Conservation (phyloP, 1,139 yeast species). For the Hemisphaericaspora subhashii region DNA sequence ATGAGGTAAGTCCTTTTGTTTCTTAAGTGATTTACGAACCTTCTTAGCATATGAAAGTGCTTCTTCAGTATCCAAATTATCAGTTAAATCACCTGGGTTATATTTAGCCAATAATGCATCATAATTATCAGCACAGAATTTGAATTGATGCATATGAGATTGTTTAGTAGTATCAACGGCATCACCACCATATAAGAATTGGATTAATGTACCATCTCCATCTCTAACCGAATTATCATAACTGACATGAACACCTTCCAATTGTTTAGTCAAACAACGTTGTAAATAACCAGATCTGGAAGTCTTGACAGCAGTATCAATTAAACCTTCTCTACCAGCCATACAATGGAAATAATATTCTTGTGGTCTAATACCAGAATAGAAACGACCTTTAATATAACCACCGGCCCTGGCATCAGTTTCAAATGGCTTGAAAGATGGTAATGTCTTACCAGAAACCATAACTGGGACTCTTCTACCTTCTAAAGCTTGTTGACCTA, state of each 20-base stretch:
- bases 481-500: slow-evolving; percentile 98
- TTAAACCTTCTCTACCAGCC: slow-evolving; percentile 99
- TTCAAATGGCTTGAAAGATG: slow-evolving; percentile 94
- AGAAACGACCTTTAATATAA: slow-evolving; percentile 94
- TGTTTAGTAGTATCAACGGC: slow-evolving; percentile 92
- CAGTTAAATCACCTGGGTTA: slow-evolving; percentile 76
- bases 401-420: slow-evolving; percentile 99
- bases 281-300: slow-evolving; percentile 98
- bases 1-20: slow-evolving; percentile 63
- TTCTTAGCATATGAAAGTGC: slow-evolving; percentile 83
- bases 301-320: slow-evolving; percentile 99
- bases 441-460: slow-evolving; percentile 97
- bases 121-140: slow-evolving; percentile 89
- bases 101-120: slow-evolving; percentile 84
- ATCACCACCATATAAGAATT: slow-evolving; percentile 97
- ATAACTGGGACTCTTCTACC: slow-evolving; percentile 99
- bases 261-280: slow-evolving; percentile 96
- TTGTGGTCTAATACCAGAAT: slow-evolving; percentile 98
- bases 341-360: slow-evolving; percentile 99
- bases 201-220: slow-evolving; percentile 90
- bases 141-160: slow-evolving; percentile 90
- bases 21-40: slow-evolving; percentile 71
- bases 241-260: slow-evolving; percentile 93
- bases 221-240: slow-evolving; percentile 97
- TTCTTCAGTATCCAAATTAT: slow-evolving; percentile 75